A percentile compares a stretch with the other conserved stretches of the same genome.
Evolutionary conservation across 2,329 filamentous ascomycete species (phyloP).

Genomic region (Penicillium corylophilum): DNA sequence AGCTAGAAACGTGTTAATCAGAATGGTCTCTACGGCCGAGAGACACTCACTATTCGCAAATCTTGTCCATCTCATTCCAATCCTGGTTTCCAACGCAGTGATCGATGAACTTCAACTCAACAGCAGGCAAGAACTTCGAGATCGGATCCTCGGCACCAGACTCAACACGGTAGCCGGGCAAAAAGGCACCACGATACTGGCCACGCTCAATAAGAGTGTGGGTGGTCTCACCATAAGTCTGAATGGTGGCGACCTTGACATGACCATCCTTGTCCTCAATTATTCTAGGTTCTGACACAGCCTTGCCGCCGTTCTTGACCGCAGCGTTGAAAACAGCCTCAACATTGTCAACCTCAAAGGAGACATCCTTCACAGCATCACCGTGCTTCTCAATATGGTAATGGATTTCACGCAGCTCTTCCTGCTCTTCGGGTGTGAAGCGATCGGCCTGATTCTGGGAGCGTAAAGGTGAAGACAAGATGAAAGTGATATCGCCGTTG

Average conservation of each 20-base stretch:
- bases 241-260: conserved; percentile 74
- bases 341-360: conserved; percentile 90
- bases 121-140: conserved; percentile 55
- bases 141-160: conserved; percentile 49
- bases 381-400: conserved; percentile 82
- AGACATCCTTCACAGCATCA: conserved; percentile 91
- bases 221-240: conserved; percentile 92
- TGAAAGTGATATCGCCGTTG: conserved; percentile 45
- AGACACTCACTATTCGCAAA: conserved; percentile 56
- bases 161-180: conserved; percentile 73
- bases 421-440: conserved; percentile 56
- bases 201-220: conserved; percentile 81
- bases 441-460: conserved; percentile 64
- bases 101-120: conserved; percentile 75
- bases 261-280: conserved; percentile 62
- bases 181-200: conserved; percentile 71
- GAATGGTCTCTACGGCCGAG: not conserved
- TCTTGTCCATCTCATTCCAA: conserved; percentile 79
- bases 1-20: conserved; percentile 50
- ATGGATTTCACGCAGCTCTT: conserved; percentile 71
- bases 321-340: conserved; percentile 75
- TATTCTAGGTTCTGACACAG: conserved; percentile 52
- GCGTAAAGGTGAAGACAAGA: conserved; percentile 51
- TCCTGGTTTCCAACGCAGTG: conserved; percentile 98
- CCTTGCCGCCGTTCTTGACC: conserved; percentile 51